Base-by-base conservation (phyloP, 1,139 yeast species). In the Saccharomyces pastorianus region DNA sequence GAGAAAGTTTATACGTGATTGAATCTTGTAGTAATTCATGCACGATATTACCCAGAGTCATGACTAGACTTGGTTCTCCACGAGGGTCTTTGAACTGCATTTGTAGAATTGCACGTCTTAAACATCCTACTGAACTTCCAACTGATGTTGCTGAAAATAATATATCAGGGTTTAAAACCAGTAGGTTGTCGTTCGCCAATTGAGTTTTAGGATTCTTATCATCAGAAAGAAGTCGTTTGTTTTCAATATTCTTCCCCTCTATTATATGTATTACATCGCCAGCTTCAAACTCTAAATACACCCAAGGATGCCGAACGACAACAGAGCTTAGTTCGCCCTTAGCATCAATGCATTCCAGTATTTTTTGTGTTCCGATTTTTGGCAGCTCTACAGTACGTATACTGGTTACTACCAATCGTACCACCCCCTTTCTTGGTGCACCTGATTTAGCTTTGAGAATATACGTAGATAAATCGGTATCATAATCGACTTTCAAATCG, bases 111-210 rank as follows among this genome's bases (percentile, higher is more conserved):
- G 91, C 80, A 59, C 84, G 81, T 53, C 99, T 73, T 31, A 83
- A 75, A 64, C 99, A 93, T 25, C 74, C 76, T 44, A 88, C 72
- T 3, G 93, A 86, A 53, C 84, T 88, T 0, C 97, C 85, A 0
- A 90, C 80, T 3, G 85, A 75, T 0, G 99, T 93, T 3, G 96
- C 90, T 0, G 96, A 81, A 1, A 93, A 73, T 13, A 93, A 72
- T 1, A 81, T 72, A 66, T 93, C 99, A 0, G 99, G 99, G 61
- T 88, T 82, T 78, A 95, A 78, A 25, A 93, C 78, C 41, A 91
- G 69, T 26, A 90, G 68, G 61, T 86, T 83, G 49, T 77, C 78
- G 31, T 77, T 71, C 56, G 81, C 81, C 42, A 73, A 69, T 58
- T 86, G 88, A 4, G 87, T 77, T 75, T 61, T 46, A 9, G 70